phyloP scores from a whole-genome alignment of 306 rosid species.

The Echinosophora koreensis region DNA sequence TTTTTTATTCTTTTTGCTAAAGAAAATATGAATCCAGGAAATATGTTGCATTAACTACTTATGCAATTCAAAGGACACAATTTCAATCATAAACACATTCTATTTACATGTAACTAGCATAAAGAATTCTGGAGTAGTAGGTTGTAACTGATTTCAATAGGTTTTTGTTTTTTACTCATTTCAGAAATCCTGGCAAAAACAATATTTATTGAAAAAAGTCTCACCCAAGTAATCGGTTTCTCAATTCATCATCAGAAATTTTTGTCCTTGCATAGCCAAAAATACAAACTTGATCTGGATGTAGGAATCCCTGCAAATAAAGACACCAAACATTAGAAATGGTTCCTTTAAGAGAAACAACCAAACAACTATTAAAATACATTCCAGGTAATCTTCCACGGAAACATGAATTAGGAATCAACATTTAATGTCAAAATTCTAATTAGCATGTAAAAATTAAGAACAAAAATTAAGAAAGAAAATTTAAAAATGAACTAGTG shows the following conservation, averaged over 20 bases:
- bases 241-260: conserved; percentile 77
- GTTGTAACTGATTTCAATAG: background rate
- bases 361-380: background rate
- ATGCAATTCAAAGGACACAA: conserved; percentile 18
- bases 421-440: background rate
- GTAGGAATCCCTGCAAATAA: conserved; percentile 71
- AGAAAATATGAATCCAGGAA: background rate
- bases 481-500: background rate
- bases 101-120: conserved; percentile 2
- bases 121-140: background rate
- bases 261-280: conserved; percentile 92
- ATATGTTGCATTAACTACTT: conserved; percentile 35
- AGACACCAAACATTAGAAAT: background rate
- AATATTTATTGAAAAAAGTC: conserved; percentile 27
- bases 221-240: conserved; percentile 75
- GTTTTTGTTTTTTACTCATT: background rate
- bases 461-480: background rate
- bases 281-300: conserved; percentile 72
- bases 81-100: background rate
- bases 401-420: background rate
- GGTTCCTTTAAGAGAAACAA: conserved; percentile 28
- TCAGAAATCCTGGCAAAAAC: background rate
- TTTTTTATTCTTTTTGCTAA: background rate
- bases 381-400: background rate
- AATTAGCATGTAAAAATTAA: conserved; percentile 8